These are phyloP conservation scores for Apiospora phragmitis DNA, from an alignment of 2,329 filamentous ascomycete genomes.

Conservation along the genomic window DNA sequence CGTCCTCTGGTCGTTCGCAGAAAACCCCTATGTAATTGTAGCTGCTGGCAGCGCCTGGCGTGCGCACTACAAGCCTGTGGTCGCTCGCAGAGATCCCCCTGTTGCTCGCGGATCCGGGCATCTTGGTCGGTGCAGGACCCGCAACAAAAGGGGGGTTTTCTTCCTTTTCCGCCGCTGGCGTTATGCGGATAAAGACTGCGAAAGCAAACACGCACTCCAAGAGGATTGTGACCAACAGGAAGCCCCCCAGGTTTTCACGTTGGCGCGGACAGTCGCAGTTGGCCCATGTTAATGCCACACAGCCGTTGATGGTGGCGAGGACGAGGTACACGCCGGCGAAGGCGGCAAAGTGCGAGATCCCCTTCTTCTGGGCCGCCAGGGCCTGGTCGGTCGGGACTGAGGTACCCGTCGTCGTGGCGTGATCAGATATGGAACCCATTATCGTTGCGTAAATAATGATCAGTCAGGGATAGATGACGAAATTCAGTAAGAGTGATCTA, in stretches of 20 bases:
- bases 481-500: no score
- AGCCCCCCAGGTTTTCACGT: rapidly evolving
- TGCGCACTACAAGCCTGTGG: no score
- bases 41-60: no score
- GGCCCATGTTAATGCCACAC: not conserved
- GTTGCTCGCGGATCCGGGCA: no score
- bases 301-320: not conserved
- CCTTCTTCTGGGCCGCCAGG: not conserved
- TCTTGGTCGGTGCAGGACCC: no score
- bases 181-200: no score
- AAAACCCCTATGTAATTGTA: no score
- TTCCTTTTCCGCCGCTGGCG: no score
- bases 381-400: not conserved
- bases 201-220: not conserved
- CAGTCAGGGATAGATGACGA: no score
- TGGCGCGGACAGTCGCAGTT: not conserved
- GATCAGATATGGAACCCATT: not conserved
- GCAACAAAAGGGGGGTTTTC: no score
- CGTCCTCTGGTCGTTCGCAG: no score
- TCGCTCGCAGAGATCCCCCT: no score
- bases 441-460: not conserved
- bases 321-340: not conserved
- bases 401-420: not conserved
- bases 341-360: not conserved
- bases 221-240: not conserved